These are phyloP conservation scores for Solanum boliviense DNA, from an alignment of 257 asterid genomes.

Conservation along the genomic window DNA sequence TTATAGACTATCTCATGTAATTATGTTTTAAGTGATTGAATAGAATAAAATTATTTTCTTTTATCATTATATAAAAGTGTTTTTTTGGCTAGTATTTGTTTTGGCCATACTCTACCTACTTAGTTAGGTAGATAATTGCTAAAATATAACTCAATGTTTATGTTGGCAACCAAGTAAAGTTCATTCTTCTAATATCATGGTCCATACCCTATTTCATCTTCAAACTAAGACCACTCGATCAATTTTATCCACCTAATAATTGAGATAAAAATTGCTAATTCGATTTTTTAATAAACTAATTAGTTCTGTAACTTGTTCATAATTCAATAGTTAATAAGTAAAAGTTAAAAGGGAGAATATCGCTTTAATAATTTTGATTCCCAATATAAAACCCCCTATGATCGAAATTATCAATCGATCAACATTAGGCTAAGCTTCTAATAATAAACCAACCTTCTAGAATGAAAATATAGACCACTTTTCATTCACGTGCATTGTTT, in stretches of 20 bases:
- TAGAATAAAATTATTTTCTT: neutral
- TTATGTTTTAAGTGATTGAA: neutral
- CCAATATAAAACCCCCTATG: neutral
- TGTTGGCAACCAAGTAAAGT: neutral
- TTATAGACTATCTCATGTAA: neutral
- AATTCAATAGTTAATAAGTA: neutral
- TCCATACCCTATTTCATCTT: neutral
- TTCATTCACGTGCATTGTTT: neutral
- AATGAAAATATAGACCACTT: neutral
- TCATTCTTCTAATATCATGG: neutral
- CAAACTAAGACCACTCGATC: neutral
- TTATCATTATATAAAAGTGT: neutral
- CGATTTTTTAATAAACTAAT: neutral
- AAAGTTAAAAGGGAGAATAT: neutral
- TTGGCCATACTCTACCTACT: neutral
- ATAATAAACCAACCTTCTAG: neutral
- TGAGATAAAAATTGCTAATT: neutral
- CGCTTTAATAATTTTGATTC: too few relatives aligned
- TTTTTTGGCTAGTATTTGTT: neutral
- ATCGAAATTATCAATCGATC: neutral
- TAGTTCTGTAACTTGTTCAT: neutral
- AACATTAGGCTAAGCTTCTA: neutral
- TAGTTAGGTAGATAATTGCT: neutral
- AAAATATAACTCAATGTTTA: neutral
- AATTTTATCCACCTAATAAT: neutral